These are phyloP conservation scores for Bonia amplexicaulis DNA, from an alignment of 176 grass and related monocot species.

Conservation along the genomic window DNA sequence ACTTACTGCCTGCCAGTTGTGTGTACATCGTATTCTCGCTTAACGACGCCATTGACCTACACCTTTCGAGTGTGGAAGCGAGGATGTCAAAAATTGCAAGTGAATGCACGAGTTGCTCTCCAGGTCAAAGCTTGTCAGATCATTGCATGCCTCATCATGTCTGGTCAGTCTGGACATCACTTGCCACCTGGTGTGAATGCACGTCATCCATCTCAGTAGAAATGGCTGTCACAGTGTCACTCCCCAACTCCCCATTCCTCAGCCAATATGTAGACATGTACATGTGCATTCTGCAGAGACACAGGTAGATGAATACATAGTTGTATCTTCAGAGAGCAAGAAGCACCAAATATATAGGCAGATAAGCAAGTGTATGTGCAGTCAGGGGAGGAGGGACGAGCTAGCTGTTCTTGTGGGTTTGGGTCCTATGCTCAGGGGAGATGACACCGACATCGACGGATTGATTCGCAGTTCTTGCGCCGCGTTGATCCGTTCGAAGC, in stretches of 20 bases:
- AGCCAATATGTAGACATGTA: constrained; percentile 13
- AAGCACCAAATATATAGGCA: background rate
- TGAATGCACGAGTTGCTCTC: constrained; percentile 30
- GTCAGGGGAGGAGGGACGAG: background rate
- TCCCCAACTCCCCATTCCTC: too few relatives aligned
- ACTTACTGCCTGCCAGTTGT: too few relatives aligned
- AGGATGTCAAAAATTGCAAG: background rate
- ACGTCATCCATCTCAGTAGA: background rate
- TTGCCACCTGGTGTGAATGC: background rate
- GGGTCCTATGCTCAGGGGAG: constrained; percentile 58
- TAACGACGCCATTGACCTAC: background rate
- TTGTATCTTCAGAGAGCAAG: background rate
- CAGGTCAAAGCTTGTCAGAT: background rate
- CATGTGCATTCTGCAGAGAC: background rate
- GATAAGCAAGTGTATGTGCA: background rate
- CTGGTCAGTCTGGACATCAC: constrained; percentile 6
- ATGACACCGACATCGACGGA: constrained; percentile 45
- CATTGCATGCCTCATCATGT: background rate
- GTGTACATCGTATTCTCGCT: background rate
- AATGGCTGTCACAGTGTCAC: background rate
- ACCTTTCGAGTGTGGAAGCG: background rate
- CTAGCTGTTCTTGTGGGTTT: background rate
- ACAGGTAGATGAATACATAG: background rate
- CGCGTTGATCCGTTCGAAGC: background rate
- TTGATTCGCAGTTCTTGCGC: background rate